Conservation (phyloP, 345 rosid genomes). For the Bruguiera parviflora region DNA sequence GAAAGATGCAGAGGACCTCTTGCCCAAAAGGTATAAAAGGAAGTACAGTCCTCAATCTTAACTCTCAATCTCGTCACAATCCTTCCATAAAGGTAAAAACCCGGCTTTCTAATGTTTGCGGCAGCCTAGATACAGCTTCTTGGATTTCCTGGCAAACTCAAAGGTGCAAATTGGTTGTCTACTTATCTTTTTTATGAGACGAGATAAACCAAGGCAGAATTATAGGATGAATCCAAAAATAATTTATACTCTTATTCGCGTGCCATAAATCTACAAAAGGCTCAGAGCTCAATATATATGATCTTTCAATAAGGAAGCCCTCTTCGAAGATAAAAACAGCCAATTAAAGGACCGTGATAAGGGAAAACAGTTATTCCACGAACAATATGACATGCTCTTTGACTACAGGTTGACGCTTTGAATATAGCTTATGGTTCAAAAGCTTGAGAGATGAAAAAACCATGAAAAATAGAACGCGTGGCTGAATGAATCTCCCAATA, state of each 20-base stretch:
- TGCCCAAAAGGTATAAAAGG: too few relatives aligned
- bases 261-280: neutral
- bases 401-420: neutral
- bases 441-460: too few relatives aligned
- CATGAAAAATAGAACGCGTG: too few relatives aligned
- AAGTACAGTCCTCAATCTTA: neutral
- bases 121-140: conserved; percentile 58
- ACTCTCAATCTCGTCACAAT: conserved; percentile 33
- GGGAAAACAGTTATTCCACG: neutral
- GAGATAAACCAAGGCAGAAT: neutral
- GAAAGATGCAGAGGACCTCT: too few relatives aligned
- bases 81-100: conserved; percentile 81
- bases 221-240: neutral
- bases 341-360: neutral
- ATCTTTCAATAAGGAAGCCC: neutral
- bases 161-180: neutral
- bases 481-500: too few relatives aligned
- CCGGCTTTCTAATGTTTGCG: conserved; percentile 62
- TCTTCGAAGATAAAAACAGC: neutral
- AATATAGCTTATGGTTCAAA: too few relatives aligned
- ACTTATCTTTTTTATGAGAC: neutral
- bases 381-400: neutral
- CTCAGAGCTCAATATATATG: neutral
- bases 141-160: conserved; percentile 55
- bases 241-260: too few relatives aligned